Conservation (phyloP, 768 basidiomycete genomes). For the Boletus pseudo-olivaceus region DNA sequence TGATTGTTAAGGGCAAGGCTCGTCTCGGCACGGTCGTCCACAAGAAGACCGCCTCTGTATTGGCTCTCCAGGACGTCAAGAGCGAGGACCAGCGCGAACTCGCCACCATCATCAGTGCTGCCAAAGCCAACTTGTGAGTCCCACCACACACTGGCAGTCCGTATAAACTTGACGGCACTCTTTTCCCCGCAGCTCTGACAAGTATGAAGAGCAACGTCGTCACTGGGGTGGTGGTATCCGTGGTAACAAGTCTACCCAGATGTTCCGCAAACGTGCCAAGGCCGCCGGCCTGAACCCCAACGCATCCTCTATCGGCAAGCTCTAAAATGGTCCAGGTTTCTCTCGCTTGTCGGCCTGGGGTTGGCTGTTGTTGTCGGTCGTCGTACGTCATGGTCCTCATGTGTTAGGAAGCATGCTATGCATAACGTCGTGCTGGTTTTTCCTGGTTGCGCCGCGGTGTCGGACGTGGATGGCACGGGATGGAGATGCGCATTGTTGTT, state of each 20-base stretch:
- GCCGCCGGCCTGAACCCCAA: constrained; percentile 69
- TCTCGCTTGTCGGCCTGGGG: not conserved
- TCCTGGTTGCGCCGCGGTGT: constrained; percentile 4
- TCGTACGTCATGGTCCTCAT: constrained; percentile 15
- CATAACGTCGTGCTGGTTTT: constrained; percentile 5
- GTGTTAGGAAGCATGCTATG: constrained; percentile 20
- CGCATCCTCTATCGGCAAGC: constrained; percentile 58
- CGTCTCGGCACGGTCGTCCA: constrained; percentile 97
- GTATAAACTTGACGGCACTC: not conserved
- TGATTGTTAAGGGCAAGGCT: constrained; percentile 97
- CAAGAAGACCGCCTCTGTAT: constrained; percentile 95
- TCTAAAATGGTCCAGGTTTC: constrained; percentile 38
- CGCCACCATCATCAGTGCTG: constrained; percentile 85
- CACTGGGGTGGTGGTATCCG: constrained; percentile 96
- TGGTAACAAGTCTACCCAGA: constrained; percentile 91
- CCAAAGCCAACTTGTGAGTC: constrained; percentile 96
- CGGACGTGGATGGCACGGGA: not conserved
- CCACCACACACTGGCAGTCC: not conserved
- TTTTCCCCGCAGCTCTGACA: constrained; percentile 60
- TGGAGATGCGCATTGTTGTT: not conserved
- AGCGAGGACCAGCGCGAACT: constrained; percentile 93
- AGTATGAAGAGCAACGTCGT: constrained; percentile 88
- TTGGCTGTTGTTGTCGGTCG: constrained; percentile 2
- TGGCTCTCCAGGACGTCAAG: constrained; percentile 90
- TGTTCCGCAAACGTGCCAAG: constrained; percentile 93